Evolutionary conservation across 805 yeast genomes (phyloP).

Genomic region (Myxozyma monticola): DNA sequence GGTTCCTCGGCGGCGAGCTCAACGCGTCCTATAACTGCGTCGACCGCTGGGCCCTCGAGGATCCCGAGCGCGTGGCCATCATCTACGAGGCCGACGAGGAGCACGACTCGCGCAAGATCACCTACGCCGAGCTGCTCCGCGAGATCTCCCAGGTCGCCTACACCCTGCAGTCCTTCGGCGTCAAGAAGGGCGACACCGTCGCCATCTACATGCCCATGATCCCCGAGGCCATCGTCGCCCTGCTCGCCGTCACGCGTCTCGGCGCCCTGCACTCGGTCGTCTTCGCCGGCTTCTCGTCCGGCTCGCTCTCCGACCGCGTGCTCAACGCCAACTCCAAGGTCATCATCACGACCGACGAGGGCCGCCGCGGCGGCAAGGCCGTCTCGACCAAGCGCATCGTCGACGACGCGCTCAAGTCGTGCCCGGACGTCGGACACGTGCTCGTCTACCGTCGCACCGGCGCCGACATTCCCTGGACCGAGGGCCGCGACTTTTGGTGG

Average conservation of each 20-base stretch:
- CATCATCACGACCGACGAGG: slow-evolving; percentile 92
- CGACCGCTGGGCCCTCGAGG: slow-evolving; percentile 88
- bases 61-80: slow-evolving; percentile 69
- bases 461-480: slow-evolving; percentile 65
- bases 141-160: slow-evolving; percentile 87
- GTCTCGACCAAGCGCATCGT: slow-evolving; percentile 91
- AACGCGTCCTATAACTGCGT: slow-evolving; percentile 93
- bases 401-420: slow-evolving; percentile 81
- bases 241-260: slow-evolving; percentile 86
- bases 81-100: slow-evolving; percentile 95
- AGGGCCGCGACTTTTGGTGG: slow-evolving; percentile 93
- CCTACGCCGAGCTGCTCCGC: slow-evolving; percentile 82
- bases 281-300: slow-evolving; percentile 95
- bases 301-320: slow-evolving; percentile 88
- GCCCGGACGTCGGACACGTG: slow-evolving; percentile 74
- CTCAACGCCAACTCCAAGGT: slow-evolving; percentile 81
- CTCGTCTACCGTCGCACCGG: slow-evolving; percentile 90
- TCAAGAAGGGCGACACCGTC: slow-evolving; percentile 90
- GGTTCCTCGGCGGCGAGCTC: slow-evolving; percentile 92
- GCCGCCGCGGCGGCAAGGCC: slow-evolving; percentile 92
- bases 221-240: slow-evolving; percentile 92
- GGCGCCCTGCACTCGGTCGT: slow-evolving; percentile 97
- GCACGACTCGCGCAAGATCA: slow-evolving; percentile 65
- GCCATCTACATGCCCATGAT: slow-evolving; percentile 98
- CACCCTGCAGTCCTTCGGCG: slow-evolving; percentile 80